These are phyloP conservation scores for Platanthera zijinensis DNA, from an alignment of 106 monocot genomes.

Conservation along the genomic window DNA sequence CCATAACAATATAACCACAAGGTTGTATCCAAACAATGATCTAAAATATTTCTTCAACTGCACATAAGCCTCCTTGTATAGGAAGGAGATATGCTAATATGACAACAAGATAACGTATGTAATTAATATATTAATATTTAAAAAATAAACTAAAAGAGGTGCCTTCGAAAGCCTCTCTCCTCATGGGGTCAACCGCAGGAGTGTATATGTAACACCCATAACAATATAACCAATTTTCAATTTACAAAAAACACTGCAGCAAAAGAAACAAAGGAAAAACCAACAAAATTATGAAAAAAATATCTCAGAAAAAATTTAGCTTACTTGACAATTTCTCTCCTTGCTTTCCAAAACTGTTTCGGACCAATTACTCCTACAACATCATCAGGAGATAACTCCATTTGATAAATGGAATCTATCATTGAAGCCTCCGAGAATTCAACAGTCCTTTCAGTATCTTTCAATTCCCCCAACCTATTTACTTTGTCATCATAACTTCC, in stretches of 20 bases:
- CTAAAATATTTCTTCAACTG: too few species aligned
- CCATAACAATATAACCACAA: too few species aligned
- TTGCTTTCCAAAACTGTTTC: constrained; percentile 94
- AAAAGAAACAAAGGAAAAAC: not conserved
- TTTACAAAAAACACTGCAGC: not conserved
- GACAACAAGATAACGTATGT: too few species aligned
- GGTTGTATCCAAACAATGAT: too few species aligned
- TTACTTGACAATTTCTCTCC: constrained; percentile 88
- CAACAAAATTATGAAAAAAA: not conserved
- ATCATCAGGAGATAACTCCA: constrained; percentile 76
- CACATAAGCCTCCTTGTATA: too few species aligned
- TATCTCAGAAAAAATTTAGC: constrained; percentile 9
- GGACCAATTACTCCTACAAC: constrained; percentile 76
- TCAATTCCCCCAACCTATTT: constrained; percentile 6
- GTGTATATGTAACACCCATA: too few species aligned
- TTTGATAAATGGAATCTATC: constrained; percentile 39
- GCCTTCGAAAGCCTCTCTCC: too few species aligned
- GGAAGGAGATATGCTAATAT: too few species aligned
- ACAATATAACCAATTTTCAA: not conserved
- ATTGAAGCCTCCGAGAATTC: constrained; percentile 48
- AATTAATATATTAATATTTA: too few species aligned
- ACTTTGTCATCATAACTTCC: constrained; percentile 11
- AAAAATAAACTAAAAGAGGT: too few species aligned
- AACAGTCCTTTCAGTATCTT: constrained; percentile 25
- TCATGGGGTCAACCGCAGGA: too few species aligned